Evolutionary conservation across 2,329 filamentous ascomycete genomes (phyloP), one percentile per base, ranked within the genome.

Genomic region (Pyricularia sp.): DNA sequence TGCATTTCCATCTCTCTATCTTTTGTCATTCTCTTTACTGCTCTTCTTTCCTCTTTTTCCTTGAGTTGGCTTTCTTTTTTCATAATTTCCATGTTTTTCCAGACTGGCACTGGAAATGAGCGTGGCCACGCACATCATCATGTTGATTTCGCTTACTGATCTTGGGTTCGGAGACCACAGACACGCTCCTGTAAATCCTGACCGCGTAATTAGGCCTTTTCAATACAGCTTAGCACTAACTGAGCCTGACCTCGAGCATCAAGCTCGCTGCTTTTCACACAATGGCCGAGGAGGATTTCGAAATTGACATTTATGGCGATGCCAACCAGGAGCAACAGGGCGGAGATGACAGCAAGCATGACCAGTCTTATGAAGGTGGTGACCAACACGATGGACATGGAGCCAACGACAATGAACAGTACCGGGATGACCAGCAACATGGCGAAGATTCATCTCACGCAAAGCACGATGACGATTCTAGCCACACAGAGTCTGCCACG

Each of bases 251-350:
- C 16, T 19, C 44, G 28, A 57, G 44, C 26, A 24, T 10, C 35
- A 61, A 60, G 62, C 40, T 60, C 62, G n/a, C 60, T 44, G 19
- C 31, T 62, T 61, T 62, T 44, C 61, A 60, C 71, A 76, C 71
- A 63, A 89, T 88, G 86, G 84, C 86, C 70, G 86, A 89, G 71
- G 85, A 88, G 71, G 85, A 88, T 70, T 88, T 87, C 74, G 87
- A 89, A 70, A 88, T 89, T 76, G 87, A 89, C 70, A 86, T 89
- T 71, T 89, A 89, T 72, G 86, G 85, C 70, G 86, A 88, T 70
- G 78, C 79, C 66, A 78, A 76, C 66, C 76, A 77, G 65, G 79
- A 83, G 28, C 76, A 79, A 66, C 53, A 57, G 53, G 53, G 53
- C 24, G 53, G 53, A 12, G 75, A 78, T 67, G 71, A 69, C 19